phyloP scores from a whole-genome alignment of 202 grass and related monocot species.

The Schoenoplectus triqueter region DNA sequence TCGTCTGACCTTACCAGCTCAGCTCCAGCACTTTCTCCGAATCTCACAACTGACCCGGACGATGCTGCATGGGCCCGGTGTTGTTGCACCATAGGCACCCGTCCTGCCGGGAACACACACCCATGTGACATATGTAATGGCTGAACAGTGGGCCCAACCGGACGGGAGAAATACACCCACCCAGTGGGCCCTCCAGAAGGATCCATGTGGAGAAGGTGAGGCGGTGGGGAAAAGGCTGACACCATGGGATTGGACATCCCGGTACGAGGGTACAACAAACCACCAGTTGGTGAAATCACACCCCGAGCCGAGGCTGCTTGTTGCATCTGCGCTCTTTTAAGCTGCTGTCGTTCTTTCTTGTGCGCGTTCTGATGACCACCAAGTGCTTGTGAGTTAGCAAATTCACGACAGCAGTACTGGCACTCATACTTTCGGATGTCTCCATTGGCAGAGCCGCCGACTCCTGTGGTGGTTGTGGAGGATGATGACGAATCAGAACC shows the following conservation, averaged over 20 bases:
- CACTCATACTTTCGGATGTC: constrained; percentile 81
- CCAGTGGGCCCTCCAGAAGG: constrained; percentile 50
- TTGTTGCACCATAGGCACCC: constrained; percentile 8
- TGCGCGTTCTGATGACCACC: constrained; percentile 95
- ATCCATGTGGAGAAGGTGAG: constrained; percentile 59
- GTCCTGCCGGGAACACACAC: constrained; percentile 63
- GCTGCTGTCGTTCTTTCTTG: constrained; percentile 97
- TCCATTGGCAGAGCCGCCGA: constrained; percentile 13
- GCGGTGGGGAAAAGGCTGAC: constrained; percentile 63
- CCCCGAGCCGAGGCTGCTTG: constrained; percentile 53
- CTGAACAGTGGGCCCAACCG: constrained; percentile 48
- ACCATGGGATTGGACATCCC: constrained; percentile 65
- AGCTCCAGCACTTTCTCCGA: constrained; percentile 37
- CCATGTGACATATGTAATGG: constrained; percentile 69
- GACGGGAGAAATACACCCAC: constrained; percentile 90
- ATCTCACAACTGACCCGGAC: constrained; percentile 48
- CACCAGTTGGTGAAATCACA: constrained; percentile 36
- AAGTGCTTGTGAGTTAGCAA: constrained; percentile 93
- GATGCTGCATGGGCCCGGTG: constrained; percentile 47
- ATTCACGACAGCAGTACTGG: constrained; percentile 96
- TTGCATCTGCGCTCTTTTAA: constrained; percentile 91
- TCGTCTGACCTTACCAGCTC: constrained; percentile 59
- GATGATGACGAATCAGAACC: constrained; percentile 78
- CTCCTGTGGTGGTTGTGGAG: constrained; percentile 60
- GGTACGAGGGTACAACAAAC: constrained; percentile 62